Evolutionary conservation across 1,284 basidiomycete species (phyloP).

Genomic region (Papiliotrema nemorosa): DNA sequence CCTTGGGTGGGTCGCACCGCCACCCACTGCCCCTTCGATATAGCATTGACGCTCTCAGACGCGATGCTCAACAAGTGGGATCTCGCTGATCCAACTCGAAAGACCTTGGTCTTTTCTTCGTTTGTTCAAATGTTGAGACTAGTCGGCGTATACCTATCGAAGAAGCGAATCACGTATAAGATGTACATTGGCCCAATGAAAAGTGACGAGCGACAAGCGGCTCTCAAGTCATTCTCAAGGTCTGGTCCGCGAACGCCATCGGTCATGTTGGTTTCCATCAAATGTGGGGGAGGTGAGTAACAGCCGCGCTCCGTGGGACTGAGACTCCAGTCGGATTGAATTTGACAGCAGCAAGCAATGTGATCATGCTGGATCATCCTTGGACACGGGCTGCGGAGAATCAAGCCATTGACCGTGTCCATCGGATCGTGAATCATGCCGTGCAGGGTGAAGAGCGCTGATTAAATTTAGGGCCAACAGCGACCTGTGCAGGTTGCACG

Average conservation of each 20-base stretch:
- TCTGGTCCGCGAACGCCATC: constrained; percentile 21
- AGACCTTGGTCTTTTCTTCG: constrained; percentile 7
- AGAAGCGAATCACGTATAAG: constrained; percentile 23
- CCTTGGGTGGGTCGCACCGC: too few relatives aligned
- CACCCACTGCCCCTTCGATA: too few relatives aligned
- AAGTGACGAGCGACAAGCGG: constrained; percentile 31
- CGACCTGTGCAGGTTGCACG: constrained; percentile 79
- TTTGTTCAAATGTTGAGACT: constrained; percentile 45
- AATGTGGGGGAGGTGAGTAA: constrained; percentile 29
- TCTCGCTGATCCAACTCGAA: background rate
- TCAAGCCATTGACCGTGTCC: constrained; percentile 54
- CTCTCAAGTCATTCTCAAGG: constrained; percentile 34
- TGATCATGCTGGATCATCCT: constrained; percentile 39
- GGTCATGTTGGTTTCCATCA: constrained; percentile 48
- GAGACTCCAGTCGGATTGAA: constrained; percentile 37
- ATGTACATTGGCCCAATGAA: constrained; percentile 46
- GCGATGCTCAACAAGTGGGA: too few relatives aligned
- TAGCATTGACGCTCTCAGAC: too few relatives aligned
- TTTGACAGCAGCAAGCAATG: constrained; percentile 38
- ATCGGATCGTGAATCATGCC: constrained; percentile 60
- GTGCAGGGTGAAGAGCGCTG: background rate
- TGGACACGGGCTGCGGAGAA: constrained; percentile 46
- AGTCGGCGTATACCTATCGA: constrained; percentile 25
- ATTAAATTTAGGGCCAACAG: constrained; percentile 62
- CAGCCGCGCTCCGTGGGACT: background rate